Conservation (phyloP, 2,329 filamentous ascomycete species). For the Cordyceps cicadae region DNA sequence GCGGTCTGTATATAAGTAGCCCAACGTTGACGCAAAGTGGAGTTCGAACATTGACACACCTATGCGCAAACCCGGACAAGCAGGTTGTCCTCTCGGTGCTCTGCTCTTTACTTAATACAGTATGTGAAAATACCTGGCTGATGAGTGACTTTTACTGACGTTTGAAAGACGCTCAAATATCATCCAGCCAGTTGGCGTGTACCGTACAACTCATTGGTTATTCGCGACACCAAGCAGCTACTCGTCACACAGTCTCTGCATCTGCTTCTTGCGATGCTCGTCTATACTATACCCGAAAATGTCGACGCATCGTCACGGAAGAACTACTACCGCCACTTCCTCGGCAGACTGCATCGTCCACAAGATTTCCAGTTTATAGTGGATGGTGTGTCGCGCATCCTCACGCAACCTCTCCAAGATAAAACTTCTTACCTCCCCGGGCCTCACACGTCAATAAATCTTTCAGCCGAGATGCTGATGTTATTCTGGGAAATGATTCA, state of each 20-base stretch:
- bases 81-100: constrained; percentile 82
- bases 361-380: constrained; percentile 98
- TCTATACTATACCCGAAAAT: constrained; percentile 82
- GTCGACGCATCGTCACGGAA: constrained; percentile 58
- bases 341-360: constrained; percentile 80
- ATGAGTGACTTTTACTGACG: not conserved
- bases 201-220: constrained; percentile 86
- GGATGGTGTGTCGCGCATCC: constrained; percentile 83
- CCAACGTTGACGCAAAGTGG: constrained; percentile 73
- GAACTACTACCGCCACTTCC: constrained; percentile 90
- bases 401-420: constrained; percentile 87
- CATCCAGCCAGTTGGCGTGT: constrained; percentile 91
- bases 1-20: constrained; percentile 87
- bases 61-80: constrained; percentile 82
- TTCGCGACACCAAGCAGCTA: constrained; percentile 82
- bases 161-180: constrained; percentile 76
- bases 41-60: constrained; percentile 76
- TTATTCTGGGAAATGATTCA: constrained; percentile 96
- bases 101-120: constrained; percentile 90
- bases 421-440: constrained; percentile 84
- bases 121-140: constrained; percentile 32
- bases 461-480: constrained; percentile 92
- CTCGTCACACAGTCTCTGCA: constrained; percentile 89
- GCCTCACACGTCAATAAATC: constrained; percentile 69
- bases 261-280: constrained; percentile 71